These are phyloP conservation scores for Fraxinus baroniana DNA, from an alignment of 305 asterid species.

Conservation along the genomic window DNA sequence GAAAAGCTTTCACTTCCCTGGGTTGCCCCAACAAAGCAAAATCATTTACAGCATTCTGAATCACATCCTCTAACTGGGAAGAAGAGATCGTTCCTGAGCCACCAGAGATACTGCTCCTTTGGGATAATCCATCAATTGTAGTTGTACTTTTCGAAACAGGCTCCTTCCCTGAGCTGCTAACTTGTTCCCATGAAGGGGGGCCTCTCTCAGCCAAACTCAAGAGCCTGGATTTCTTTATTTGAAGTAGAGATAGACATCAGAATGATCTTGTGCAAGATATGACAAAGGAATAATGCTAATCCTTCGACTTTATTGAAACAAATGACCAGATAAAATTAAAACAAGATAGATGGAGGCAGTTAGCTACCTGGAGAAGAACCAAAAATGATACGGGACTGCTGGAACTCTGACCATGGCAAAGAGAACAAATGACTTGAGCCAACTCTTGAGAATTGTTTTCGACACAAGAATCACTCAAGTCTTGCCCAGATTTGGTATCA, in stretches of 20 bases:
- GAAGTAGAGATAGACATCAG: slow-evolving; percentile 31
- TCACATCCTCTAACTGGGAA: slow-evolving; percentile 47
- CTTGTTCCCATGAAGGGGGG: slow-evolving; percentile 77
- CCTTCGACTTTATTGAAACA: slow-evolving; percentile 8
- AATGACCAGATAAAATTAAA: neutral
- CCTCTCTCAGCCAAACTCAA: slow-evolving; percentile 64
- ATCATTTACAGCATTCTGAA: slow-evolving; percentile 68
- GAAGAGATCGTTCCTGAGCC: slow-evolving; percentile 38
- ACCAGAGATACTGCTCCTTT: slow-evolving; percentile 28
- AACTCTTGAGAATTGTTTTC: slow-evolving; percentile 41
- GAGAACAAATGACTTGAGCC: slow-evolving; percentile 77
- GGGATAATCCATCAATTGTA: slow-evolving; percentile 30
- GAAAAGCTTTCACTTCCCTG: slow-evolving; percentile 57
- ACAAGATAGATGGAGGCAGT: slow-evolving; percentile 12
- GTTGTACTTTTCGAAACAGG: slow-evolving; percentile 34
- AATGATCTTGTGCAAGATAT: slow-evolving; percentile 15
- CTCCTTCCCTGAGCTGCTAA: slow-evolving; percentile 58
- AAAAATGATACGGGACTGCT: slow-evolving; percentile 72
- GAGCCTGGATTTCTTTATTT: slow-evolving; percentile 86
- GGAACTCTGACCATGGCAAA: slow-evolving; percentile 76
- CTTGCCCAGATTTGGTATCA: slow-evolving; percentile 53
- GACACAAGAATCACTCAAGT: slow-evolving; percentile 44
- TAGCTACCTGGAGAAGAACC: slow-evolving; percentile 84
- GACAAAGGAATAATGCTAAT: slow-evolving; percentile 3
- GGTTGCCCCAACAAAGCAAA: slow-evolving; percentile 62